These are phyloP conservation scores for Metschnikowia vanudenii DNA, from an alignment of 805 yeast species.

Conservation along the genomic window DNA sequence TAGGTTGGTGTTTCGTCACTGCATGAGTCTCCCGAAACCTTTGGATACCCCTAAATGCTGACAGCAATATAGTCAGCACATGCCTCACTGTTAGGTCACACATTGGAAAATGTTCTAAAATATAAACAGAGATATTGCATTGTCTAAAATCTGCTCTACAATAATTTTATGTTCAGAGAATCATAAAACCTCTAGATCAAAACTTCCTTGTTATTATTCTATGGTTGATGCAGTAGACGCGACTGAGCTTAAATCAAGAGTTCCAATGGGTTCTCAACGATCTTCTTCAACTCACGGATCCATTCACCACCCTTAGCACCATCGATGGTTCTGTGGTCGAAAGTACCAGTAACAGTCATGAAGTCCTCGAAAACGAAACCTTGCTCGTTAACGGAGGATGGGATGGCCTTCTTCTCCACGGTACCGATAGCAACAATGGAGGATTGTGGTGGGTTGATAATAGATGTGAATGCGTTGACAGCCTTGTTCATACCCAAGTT, in stretches of 20 bases:
- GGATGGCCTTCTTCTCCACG: constrained; percentile 86
- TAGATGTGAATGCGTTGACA: constrained; percentile 88
- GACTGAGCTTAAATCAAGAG: constrained; percentile 59
- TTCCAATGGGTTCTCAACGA: constrained; percentile 95
- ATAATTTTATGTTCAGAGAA: background rate
- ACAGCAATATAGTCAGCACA: too few species aligned
- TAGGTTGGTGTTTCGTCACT: too few species aligned
- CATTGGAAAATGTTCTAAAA: background rate
- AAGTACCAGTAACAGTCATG: constrained; percentile 91
- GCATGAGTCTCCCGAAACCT: too few species aligned
- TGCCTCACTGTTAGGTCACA: background rate
- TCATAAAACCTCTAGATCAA: background rate
- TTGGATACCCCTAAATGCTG: too few species aligned
- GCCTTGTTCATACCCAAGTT: constrained; percentile 99
- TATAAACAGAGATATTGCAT: too few species aligned
- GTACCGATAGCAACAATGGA: constrained; percentile 95
- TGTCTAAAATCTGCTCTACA: too few species aligned
- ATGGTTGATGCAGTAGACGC: constrained; percentile 4
- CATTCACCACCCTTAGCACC: constrained; percentile 98
- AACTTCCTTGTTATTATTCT: constrained; percentile 8
- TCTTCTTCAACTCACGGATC: constrained; percentile 87
- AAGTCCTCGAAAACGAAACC: constrained; percentile 92
- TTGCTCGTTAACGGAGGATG: constrained; percentile 84
- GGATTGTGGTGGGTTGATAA: constrained; percentile 96
- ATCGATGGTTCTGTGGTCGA: constrained; percentile 96